These are phyloP conservation scores for Gelatoporia subvermispora DNA, from an alignment of 768 basidiomycete species.

Conservation along the genomic window DNA sequence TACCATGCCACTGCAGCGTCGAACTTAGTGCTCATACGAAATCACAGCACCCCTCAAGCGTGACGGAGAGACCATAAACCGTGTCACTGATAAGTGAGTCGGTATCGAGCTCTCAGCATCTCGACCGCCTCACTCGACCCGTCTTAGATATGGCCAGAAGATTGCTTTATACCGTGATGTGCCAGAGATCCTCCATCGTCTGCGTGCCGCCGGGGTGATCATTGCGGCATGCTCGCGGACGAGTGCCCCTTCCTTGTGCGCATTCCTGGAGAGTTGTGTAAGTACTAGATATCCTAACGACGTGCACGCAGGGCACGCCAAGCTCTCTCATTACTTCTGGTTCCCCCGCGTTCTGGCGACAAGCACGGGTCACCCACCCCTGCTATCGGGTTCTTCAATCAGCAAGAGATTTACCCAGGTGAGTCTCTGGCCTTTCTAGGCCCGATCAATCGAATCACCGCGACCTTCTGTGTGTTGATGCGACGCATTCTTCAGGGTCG, in stretches of 20 bases:
- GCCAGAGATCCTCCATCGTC: constrained; percentile 59
- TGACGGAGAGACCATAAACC: constrained; percentile 39
- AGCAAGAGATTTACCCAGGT: constrained; percentile 74
- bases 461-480: no score
- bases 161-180: constrained; percentile 78
- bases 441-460: neutral
- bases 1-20: no score
- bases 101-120: neutral
- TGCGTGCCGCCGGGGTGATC: constrained; percentile 43
- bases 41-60: constrained; percentile 48
- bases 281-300: neutral
- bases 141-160: constrained; percentile 41
- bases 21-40: no score
- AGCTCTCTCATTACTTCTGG: constrained; percentile 60
- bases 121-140: neutral
- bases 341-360: constrained; percentile 37
- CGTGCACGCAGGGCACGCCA: constrained; percentile 55
- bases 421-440: constrained; percentile 2
- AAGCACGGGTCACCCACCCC: constrained; percentile 29
- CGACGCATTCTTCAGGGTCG: constrained; percentile 43
- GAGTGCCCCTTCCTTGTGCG: constrained; percentile 62
- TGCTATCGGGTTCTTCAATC: constrained; percentile 62
- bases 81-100: constrained; percentile 46
- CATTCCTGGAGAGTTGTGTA: neutral
- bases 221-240: constrained; percentile 79